phyloP scores from a whole-genome alignment of 805 yeast species.

The Candida arabinofermentans region DNA sequence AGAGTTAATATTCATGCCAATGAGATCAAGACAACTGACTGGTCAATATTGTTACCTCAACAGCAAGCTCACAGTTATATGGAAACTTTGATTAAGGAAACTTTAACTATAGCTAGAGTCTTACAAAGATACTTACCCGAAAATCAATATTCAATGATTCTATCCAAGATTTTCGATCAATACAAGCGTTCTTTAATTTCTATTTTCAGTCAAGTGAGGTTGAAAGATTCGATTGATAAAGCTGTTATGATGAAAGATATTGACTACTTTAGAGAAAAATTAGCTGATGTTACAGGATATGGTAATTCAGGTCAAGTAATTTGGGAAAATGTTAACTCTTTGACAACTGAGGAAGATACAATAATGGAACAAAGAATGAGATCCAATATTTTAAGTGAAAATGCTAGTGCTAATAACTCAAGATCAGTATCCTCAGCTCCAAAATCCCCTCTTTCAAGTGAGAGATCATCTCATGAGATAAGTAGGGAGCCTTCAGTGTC shows the following conservation, averaged over 20 bases:
- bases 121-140: conserved; percentile 55
- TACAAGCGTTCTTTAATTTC: conserved; percentile 54
- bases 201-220: conserved; percentile 44
- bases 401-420: background rate
- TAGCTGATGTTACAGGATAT: conserved; percentile 55
- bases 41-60: conserved; percentile 41
- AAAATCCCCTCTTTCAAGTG: background rate
- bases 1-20: conserved; percentile 49
- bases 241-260: conserved; percentile 55
- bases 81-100: conserved; percentile 63
- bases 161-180: conserved; percentile 50
- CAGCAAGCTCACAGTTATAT: conserved; percentile 58
- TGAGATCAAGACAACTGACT: conserved; percentile 44
- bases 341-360: conserved; percentile 46
- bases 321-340: conserved; percentile 55
- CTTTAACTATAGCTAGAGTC: conserved; percentile 58
- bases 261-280: conserved; percentile 58
- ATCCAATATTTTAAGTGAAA: conserved; percentile 21
- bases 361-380: conserved; percentile 45
- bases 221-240: conserved; percentile 50
- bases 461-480: background rate
- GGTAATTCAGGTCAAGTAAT: conserved; percentile 59
- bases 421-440: background rate
- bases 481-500: background rate
- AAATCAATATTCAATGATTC: conserved; percentile 39